Evolutionary conservation across 1,284 basidiomycete species (phyloP), one percentile per base, ranked within the genome.

Genomic region (Ceratorhiza oryzae-sativae): DNA sequence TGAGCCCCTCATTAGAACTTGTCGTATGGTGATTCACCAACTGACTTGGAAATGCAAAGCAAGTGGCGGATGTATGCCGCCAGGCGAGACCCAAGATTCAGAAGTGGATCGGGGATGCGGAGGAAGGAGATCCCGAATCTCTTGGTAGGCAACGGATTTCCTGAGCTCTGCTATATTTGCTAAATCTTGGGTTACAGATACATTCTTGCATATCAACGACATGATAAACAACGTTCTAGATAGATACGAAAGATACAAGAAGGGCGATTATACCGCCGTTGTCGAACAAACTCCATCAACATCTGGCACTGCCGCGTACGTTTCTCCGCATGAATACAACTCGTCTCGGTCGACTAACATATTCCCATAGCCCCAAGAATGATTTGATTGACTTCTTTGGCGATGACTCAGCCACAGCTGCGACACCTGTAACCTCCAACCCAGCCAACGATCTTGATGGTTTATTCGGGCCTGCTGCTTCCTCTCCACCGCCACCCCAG

Each of bases 81-180:
- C 87, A 87, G 60, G 96, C 97, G 1, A 87, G 97, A 71, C 97
- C 97, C 0, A 95, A 94, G 80, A 88, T 99, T 61, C 97, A 99
- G 80, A 97, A 96, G 77, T 98, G 97, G 97, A 94, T 99, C 74
- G 92, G 91, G n/a, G 94, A 98, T 76, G 95, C 93, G 0, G 92
- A 83, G 34, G 83, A 84, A 90, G 88, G 89, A 49, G 94, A 97
- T 80, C 86, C 93, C 36, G 94, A 91, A 75, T 92, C 94, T 63
- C 88, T 98, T 78, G 92, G 94, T 94, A 77, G 74, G 86, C 81
- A 8, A 3, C 23, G 27, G 6, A 30, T 27, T 5, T 8, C 23
- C 72, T 20, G 20, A 20, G 5, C 25, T 6, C 41, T 60, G 32
- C 72, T 53, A 4, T 23, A 46, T 9, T 45, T 32, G 18, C 18